A percentile compares a stretch with the other conserved stretches of the same genome.
phyloP scores from a whole-genome alignment of 768 basidiomycete genomes.

The Hygrocybe coccinea region DNA sequence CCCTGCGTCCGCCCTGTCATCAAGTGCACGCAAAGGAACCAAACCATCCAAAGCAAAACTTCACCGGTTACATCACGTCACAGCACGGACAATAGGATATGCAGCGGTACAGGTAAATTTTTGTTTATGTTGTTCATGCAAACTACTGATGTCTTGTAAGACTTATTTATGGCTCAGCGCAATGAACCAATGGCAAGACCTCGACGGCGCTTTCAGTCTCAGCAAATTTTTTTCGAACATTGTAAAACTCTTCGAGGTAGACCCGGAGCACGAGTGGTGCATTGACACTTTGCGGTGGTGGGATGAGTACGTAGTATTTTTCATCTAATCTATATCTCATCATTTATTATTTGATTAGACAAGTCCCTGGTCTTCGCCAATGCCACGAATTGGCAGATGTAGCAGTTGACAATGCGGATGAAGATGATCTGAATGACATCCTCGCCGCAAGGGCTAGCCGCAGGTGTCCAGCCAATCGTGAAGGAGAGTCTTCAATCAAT shows the following conservation, averaged over 20 bases:
- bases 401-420: neutral
- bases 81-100: neutral
- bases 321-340: neutral
- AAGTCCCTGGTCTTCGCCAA: neutral
- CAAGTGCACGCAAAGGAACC: neutral
- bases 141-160: neutral
- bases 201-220: neutral
- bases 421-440: neutral
- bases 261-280: neutral
- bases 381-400: neutral
- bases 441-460: neutral
- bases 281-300: neutral
- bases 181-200: neutral
- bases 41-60: neutral
- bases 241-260: neutral
- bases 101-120: neutral
- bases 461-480: neutral
- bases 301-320: neutral
- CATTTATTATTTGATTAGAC: neutral
- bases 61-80: neutral
- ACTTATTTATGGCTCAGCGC: neutral
- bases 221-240: neutral
- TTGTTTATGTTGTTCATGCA: neutral
- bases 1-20: neutral
- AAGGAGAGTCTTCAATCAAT: neutral